Evolutionary conservation across 129 eudicot genomes (phyloP).

Genomic region (Saposhnikovia divaricata): DNA sequence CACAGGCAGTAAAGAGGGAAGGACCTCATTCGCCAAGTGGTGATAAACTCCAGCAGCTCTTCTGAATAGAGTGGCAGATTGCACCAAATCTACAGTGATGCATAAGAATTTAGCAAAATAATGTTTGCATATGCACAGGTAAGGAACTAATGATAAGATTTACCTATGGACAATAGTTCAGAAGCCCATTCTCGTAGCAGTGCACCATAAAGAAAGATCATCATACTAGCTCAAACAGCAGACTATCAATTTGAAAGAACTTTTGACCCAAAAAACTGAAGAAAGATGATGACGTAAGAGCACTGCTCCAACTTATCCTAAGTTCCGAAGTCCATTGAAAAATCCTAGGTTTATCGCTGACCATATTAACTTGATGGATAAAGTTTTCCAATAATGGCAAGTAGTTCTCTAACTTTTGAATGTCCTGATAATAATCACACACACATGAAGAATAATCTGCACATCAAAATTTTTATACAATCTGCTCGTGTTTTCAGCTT

Average conservation of each 20-base stretch:
- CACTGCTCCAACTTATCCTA: conserved; percentile 70
- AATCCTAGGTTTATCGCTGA: conserved; percentile 19
- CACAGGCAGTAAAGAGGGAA: conserved; percentile 30
- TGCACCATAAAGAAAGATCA: conserved; percentile 63
- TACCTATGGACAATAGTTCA: conserved; percentile 50
- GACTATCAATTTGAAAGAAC: conserved; percentile 52
- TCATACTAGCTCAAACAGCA: conserved; percentile 63
- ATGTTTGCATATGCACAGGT: conserved; percentile 6
- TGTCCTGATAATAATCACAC: conserved; percentile 29
- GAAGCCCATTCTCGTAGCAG: conserved; percentile 59
- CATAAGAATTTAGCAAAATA: conserved; percentile 1
- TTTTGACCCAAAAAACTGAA: conserved; percentile 41
- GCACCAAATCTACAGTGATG: conserved; percentile 52
- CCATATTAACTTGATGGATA: conserved; percentile 33
- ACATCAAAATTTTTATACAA: neutral
- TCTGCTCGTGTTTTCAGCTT: neutral
- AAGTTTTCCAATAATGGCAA: conserved; percentile 66
- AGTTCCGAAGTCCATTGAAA: conserved; percentile 48
- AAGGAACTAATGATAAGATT: neutral
- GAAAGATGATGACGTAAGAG: conserved; percentile 43
- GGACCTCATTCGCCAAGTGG: conserved; percentile 45
- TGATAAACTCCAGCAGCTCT: conserved; percentile 76
- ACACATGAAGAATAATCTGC: neutral
- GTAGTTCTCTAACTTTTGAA: conserved; percentile 58
- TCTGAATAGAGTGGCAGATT: conserved; percentile 51